phyloP scores from a whole-genome alignment of 164 flowering plant species.

The Echeveria elegans region DNA sequence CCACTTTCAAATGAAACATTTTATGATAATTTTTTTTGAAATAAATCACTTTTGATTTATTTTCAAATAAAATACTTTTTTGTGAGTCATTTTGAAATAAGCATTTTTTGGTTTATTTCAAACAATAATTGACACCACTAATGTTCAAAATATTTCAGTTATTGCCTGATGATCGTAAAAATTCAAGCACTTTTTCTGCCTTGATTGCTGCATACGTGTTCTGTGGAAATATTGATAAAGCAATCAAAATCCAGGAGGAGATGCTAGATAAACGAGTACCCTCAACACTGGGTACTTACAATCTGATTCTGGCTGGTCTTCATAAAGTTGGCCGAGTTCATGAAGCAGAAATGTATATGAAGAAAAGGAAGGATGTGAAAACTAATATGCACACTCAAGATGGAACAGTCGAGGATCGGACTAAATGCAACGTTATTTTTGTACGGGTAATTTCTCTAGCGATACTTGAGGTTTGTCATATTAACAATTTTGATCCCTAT shows the following conservation, averaged over 20 bases:
- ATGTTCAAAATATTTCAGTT: constrained; percentile 45
- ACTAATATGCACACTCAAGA: constrained; percentile 12
- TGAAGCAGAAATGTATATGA: constrained; percentile 36
- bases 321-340: constrained; percentile 30
- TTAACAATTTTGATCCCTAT: no score
- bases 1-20: no score
- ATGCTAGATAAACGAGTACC: constrained; percentile 46
- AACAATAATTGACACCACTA: no score
- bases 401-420: constrained; percentile 25
- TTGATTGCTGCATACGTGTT: constrained; percentile 47
- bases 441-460: no score
- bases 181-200: constrained; percentile 57
- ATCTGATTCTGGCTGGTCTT: constrained; percentile 54
- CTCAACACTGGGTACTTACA: constrained; percentile 55
- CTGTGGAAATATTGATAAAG: constrained; percentile 51
- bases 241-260: constrained; percentile 33
- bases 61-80: no score
- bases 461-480: no score
- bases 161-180: constrained; percentile 44
- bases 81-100: no score
- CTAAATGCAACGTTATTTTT: constrained; percentile 36
- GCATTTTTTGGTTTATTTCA: no score
- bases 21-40: no score
- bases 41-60: no score
- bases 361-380: constrained; percentile 40